Percentiles rank a stretch among this genome's conserved stretches.
These are phyloP conservation scores for Saccharomycopsis fermentans DNA, from an alignment of 805 yeast genomes.

Conservation along the genomic window DNA sequence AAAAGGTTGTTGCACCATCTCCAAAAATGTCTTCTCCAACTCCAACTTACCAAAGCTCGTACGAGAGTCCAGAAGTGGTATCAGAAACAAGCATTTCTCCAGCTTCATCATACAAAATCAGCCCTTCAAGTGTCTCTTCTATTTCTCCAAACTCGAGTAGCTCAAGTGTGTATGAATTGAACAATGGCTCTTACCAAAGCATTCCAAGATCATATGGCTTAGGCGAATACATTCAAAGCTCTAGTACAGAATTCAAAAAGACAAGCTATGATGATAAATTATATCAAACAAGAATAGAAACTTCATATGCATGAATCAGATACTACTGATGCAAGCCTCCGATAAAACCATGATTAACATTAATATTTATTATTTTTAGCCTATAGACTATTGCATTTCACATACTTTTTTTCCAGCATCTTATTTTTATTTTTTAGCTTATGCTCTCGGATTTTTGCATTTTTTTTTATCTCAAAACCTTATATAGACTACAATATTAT, in stretches of 20 bases:
- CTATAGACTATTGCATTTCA: constrained; percentile 2
- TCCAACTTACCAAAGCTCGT: neutral
- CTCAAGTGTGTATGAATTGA: constrained; percentile 7
- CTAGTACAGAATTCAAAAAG: constrained; percentile 13
- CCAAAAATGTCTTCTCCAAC: constrained; percentile 2
- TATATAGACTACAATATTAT: neutral
- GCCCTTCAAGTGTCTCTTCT: constrained; percentile 9
- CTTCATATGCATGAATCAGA: neutral
- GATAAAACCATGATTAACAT: neutral
- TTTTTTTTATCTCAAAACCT: neutral
- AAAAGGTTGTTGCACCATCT: neutral
- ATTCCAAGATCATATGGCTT: constrained; percentile 8
- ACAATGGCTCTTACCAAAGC: constrained; percentile 5
- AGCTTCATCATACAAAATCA: neutral
- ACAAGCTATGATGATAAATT: neutral
- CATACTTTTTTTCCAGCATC: neutral
- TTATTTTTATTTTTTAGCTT: neutral
- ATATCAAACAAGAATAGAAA: constrained; percentile 1
- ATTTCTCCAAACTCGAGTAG: constrained; percentile 6
- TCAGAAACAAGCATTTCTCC: neutral
- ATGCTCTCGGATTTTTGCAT: neutral
- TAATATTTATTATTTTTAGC: neutral
- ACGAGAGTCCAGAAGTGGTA: neutral
- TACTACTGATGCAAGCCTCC: neutral
- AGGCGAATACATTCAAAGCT: constrained; percentile 14